Evolutionary conservation across 148 eudicot genomes (phyloP).

Genomic region (Fallopia convolvulus): DNA sequence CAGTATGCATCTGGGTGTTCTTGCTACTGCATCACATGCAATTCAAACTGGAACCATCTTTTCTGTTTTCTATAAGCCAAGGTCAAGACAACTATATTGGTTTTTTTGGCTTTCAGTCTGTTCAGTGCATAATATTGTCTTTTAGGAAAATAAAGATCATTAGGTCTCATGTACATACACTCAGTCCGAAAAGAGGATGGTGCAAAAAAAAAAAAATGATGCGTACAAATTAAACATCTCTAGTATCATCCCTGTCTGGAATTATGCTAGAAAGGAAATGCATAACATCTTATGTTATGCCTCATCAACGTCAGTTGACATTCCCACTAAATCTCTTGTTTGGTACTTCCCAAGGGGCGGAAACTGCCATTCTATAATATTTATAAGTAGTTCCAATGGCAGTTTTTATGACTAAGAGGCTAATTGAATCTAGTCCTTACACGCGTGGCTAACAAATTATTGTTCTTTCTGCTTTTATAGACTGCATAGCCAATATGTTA

Average conservation of each 20-base stretch:
- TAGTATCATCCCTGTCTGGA: neutral
- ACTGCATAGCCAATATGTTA: neutral
- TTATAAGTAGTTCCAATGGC: neutral
- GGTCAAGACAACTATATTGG: slow-evolving; percentile 28
- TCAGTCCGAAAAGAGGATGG: neutral
- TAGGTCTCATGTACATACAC: neutral
- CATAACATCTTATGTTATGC: neutral
- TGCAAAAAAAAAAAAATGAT: too few species aligned
- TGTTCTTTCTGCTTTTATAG: neutral
- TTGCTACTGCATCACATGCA: slow-evolving; percentile 96
- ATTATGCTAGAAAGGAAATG: neutral
- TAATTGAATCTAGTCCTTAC: neutral
- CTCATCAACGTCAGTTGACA: neutral
- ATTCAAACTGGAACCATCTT: slow-evolving; percentile 62
- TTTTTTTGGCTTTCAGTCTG: neutral
- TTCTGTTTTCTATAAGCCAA: slow-evolving; percentile 83
- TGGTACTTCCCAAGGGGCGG: too few species aligned
- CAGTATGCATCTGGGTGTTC: slow-evolving; percentile 98
- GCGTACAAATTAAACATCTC: too few species aligned
- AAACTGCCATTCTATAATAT: neutral
- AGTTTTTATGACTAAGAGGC: neutral
- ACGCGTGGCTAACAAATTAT: neutral
- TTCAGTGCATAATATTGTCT: neutral
- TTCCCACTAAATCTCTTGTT: neutral
- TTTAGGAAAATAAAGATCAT: neutral